These are phyloP conservation scores for Gossypium laxum DNA, from an alignment of 441 rosid species.

Conservation along the genomic window DNA sequence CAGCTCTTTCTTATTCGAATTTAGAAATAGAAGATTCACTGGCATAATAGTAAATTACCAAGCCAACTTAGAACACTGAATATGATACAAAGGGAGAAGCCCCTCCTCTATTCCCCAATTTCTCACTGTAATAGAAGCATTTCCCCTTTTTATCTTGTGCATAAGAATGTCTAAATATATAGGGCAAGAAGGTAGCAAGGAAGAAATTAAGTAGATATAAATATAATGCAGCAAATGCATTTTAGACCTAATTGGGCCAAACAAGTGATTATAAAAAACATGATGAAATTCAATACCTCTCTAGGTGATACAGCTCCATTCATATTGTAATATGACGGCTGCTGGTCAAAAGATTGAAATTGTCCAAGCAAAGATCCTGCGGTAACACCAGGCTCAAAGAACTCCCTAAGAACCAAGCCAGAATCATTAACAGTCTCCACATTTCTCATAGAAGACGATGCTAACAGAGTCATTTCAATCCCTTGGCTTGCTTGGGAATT, in stretches of 20 bases:
- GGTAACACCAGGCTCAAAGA: slow-evolving; percentile 58
- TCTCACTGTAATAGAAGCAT: not conserved
- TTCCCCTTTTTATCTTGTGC: not conserved
- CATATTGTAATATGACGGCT: slow-evolving; percentile 47
- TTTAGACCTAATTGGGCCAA: not conserved
- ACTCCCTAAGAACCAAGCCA: slow-evolving; percentile 69
- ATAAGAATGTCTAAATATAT: not conserved
- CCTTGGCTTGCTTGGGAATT: slow-evolving; percentile 42
- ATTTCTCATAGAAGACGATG: slow-evolving; percentile 50
- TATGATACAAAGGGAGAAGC: not conserved
- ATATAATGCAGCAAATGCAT: not conserved
- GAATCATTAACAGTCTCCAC: slow-evolving; percentile 51
- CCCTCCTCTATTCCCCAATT: slow-evolving; percentile 4
- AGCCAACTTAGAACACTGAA: not conserved
- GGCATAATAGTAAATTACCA: not conserved
- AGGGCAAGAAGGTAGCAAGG: not conserved
- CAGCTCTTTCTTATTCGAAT: not conserved
- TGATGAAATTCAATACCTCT: slow-evolving; percentile 45
- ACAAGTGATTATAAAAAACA: slow-evolving; percentile 4
- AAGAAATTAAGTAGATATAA: not conserved
- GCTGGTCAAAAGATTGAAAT: slow-evolving; percentile 48
- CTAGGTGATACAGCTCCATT: slow-evolving; percentile 37
- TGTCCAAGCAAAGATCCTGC: slow-evolving; percentile 58
- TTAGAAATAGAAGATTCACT: not conserved
- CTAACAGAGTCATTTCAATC: slow-evolving; percentile 60